phyloP scores from a whole-genome alignment of 257 asterid genomes.

The Apocynum venetum region DNA sequence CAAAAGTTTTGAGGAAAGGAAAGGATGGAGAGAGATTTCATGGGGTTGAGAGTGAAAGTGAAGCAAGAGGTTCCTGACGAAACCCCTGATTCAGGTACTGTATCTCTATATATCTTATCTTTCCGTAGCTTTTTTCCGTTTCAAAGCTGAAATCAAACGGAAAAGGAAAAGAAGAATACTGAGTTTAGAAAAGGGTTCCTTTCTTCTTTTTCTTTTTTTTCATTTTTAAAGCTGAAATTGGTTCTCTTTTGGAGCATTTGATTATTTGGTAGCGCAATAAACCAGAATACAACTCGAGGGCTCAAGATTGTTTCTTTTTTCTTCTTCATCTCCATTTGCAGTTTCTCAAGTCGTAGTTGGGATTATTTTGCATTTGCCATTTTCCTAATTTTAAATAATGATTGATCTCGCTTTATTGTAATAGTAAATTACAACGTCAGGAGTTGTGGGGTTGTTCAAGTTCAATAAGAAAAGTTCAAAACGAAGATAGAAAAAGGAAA shows the following conservation, averaged over 20 bases:
- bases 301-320: neutral
- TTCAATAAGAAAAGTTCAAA: slow-evolving; percentile 22
- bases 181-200: neutral
- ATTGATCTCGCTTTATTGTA: neutral
- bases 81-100: slow-evolving; percentile 43
- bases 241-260: neutral
- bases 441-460: slow-evolving; percentile 21
- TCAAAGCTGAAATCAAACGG: slow-evolving; percentile 3
- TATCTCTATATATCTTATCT: slow-evolving; percentile 1
- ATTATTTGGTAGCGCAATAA: neutral
- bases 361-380: neutral
- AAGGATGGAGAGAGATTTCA: slow-evolving; percentile 41
- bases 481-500: slow-evolving; percentile 3
- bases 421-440: slow-evolving; percentile 3
- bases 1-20: neutral
- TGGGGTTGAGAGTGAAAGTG: slow-evolving; percentile 52
- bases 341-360: neutral
- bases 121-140: neutral
- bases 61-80: slow-evolving; percentile 57
- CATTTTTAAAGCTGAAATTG: neutral
- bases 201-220: neutral
- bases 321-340: slow-evolving; percentile 5
- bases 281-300: neutral
- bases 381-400: slow-evolving; percentile 5
- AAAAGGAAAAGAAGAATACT: slow-evolving; percentile 1